Evolutionary conservation across 352 stramenopile genomes (phyloP).

Genomic region (Aphanomyces cochlioides): DNA sequence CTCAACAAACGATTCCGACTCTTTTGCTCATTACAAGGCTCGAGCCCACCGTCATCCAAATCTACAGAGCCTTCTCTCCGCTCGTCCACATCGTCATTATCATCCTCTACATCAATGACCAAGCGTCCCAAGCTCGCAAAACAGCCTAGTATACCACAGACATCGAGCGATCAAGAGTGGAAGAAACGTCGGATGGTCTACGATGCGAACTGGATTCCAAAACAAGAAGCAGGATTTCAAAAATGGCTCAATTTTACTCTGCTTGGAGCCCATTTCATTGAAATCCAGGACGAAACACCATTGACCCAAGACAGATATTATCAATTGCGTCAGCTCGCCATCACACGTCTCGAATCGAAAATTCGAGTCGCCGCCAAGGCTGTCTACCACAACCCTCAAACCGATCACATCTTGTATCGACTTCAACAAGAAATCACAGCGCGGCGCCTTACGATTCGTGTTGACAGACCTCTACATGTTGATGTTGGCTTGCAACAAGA

Average conservation of each 20-base stretch:
- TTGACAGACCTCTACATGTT: slow-evolving; percentile 85
- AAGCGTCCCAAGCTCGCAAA: slow-evolving; percentile 23
- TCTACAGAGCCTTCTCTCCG: background rate
- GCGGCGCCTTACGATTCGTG: slow-evolving; percentile 75
- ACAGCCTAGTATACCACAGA: slow-evolving; percentile 4
- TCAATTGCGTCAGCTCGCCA: slow-evolving; percentile 56
- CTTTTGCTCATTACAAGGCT: slow-evolving; percentile 18
- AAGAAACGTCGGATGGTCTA: slow-evolving; percentile 28
- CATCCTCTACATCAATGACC: slow-evolving; percentile 9
- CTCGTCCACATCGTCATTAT: background rate
- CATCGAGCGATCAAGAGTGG: slow-evolving; percentile 22
- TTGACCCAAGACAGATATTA: slow-evolving; percentile 19
- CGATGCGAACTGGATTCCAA: slow-evolving; percentile 76
- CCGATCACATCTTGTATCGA: slow-evolving; percentile 55
- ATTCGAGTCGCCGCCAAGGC: slow-evolving; percentile 55
- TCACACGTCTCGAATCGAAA: slow-evolving; percentile 66
- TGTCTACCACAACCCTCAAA: slow-evolving; percentile 52
- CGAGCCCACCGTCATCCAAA: background rate
- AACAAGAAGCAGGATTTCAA: slow-evolving; percentile 75
- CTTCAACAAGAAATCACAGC: slow-evolving; percentile 67
- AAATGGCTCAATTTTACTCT: slow-evolving; percentile 88
- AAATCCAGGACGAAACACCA: slow-evolving; percentile 33
- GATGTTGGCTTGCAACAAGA: slow-evolving; percentile 86
- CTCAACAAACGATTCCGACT: slow-evolving; percentile 28
- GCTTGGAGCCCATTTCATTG: slow-evolving; percentile 47